Percentiles rank a stretch among this genome's conserved stretches.
These are phyloP conservation scores for Backusella westeae DNA, from an alignment of 192 early-diverging fungal species.

Conservation along the genomic window DNA sequence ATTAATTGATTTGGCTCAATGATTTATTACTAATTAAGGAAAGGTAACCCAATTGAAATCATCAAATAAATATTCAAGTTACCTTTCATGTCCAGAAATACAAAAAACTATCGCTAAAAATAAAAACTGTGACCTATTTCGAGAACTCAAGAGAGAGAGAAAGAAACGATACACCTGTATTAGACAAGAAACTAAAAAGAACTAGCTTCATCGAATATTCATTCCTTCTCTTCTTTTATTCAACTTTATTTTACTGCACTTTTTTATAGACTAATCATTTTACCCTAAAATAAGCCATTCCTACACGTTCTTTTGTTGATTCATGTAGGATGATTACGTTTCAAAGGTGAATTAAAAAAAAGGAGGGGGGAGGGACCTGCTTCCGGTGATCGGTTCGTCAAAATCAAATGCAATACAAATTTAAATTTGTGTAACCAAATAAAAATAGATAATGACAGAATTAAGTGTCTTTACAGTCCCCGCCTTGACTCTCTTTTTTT, in stretches of 20 bases:
- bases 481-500: background rate
- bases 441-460: conserved; percentile 15
- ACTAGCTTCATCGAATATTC: background rate
- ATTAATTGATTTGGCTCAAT: conserved; percentile 4
- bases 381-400: background rate
- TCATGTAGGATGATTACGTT: background rate
- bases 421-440: conserved; percentile 3
- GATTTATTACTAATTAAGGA: background rate
- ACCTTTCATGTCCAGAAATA: conserved; percentile 1
- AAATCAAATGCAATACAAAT: conserved; percentile 15
- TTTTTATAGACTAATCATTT: no score
- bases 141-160: background rate
- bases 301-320: background rate
- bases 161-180: conserved; percentile 1
- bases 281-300: background rate
- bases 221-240: background rate
- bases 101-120: background rate
- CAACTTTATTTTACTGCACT: no score
- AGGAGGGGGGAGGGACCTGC: no score
- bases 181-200: background rate
- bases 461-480: background rate
- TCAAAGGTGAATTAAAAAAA: background rate
- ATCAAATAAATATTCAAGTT: background rate
- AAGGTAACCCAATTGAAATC: background rate
- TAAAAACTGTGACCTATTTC: background rate